phyloP scores from a whole-genome alignment of 495 filamentous ascomycete species.

The Penicillium silybi region DNA sequence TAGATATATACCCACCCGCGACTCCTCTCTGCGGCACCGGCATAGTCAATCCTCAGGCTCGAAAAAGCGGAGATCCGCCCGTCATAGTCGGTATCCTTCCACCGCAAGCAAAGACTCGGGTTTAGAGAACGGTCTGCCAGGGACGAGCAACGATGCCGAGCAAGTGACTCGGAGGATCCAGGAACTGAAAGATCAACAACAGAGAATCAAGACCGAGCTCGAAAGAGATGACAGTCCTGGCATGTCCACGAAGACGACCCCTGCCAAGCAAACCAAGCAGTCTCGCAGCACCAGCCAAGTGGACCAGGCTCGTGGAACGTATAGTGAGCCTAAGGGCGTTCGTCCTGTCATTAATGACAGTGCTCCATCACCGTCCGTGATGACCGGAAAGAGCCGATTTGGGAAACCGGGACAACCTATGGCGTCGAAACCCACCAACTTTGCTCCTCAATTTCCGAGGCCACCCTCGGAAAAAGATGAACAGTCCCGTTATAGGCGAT shows the following conservation, averaged over 20 bases:
- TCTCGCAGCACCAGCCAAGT: conserved; percentile 24
- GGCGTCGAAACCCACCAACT: conserved; percentile 44
- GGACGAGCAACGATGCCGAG: conserved; percentile 36
- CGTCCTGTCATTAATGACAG: conserved; percentile 50
- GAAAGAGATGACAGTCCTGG: conserved; percentile 33
- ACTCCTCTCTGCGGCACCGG: conserved; percentile 59
- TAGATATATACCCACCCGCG: conserved; percentile 58
- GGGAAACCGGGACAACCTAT: conserved; percentile 37
- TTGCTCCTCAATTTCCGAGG: conserved; percentile 36
- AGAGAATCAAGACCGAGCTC: conserved; percentile 40
- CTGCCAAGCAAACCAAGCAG: conserved; percentile 22
- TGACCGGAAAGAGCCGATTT: conserved; percentile 48
- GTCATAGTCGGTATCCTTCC: conserved; percentile 39
- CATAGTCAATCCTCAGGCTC: conserved; percentile 41
- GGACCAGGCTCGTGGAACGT: conserved; percentile 14
- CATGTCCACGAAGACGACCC: conserved; percentile 27
- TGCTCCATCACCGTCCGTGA: conserved; percentile 65
- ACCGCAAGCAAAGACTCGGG: conserved; percentile 35
- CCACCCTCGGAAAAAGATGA: conserved; percentile 37
- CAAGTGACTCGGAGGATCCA: conserved; percentile 48
- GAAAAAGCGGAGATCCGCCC: conserved; percentile 32
- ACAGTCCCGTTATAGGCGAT: conserved; percentile 34
- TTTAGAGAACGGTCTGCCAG: conserved; percentile 30
- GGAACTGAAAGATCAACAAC: conserved; percentile 50
- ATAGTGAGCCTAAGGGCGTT: conserved; percentile 15